These are phyloP conservation scores for Calonectria honghensis DNA, from an alignment of 2,329 filamentous ascomycete species.

Conservation along the genomic window DNA sequence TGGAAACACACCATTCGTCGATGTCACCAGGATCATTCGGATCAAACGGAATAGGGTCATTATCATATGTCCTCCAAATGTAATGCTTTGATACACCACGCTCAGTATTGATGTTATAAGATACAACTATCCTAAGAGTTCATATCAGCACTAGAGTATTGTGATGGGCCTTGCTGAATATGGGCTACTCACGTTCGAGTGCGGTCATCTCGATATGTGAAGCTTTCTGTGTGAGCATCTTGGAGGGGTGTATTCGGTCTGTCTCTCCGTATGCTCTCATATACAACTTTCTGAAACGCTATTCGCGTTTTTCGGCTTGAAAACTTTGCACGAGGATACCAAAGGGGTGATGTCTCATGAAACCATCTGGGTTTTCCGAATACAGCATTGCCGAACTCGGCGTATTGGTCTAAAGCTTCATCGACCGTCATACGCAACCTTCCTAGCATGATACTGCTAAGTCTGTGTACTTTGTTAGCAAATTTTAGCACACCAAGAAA, in stretches of 20 bases:
- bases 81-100: background rate
- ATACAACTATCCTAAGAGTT: constrained; percentile 17
- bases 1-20: background rate
- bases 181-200: constrained; percentile 20
- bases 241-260: background rate
- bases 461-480: background rate
- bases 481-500: background rate
- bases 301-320: background rate
- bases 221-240: background rate
- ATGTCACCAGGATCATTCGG: background rate
- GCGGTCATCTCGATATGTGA: constrained; percentile 28
- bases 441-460: constrained; percentile 22
- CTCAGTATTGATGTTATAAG: background rate
- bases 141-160: background rate
- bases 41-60: background rate
- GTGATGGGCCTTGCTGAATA: background rate
- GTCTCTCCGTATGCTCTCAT: background rate
- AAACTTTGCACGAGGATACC: constrained; percentile 30
- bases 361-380: constrained; percentile 35
- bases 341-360: background rate
- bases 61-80: constrained; percentile 27
- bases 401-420: constrained; percentile 12
- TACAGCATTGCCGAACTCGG: background rate
- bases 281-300: background rate
- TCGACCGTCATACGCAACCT: constrained; percentile 28